phyloP scores from a whole-genome alignment of 108 stramenopile genomes.

The Chaetoceros muelleri region DNA sequence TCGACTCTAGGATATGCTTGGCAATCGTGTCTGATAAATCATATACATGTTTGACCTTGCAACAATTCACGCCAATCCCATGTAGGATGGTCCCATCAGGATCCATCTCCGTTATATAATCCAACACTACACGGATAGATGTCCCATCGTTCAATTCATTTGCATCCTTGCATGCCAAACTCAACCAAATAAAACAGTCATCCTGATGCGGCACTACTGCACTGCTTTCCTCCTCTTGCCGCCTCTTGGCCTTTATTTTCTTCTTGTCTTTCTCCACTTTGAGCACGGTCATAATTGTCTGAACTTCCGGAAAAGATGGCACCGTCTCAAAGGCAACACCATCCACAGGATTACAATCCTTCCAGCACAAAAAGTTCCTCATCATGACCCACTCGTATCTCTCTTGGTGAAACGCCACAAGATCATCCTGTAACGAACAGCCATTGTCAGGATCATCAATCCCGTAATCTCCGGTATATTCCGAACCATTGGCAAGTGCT shows the following conservation, averaged over 20 bases:
- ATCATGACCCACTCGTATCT: constrained; percentile 12
- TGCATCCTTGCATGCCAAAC: constrained; percentile 39
- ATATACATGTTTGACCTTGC: constrained; percentile 12
- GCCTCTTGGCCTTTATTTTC: no score
- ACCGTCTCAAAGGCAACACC: constrained; percentile 49
- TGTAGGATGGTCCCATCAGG: constrained; percentile 15
- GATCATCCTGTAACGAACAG: neutral
- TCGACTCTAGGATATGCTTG: neutral
- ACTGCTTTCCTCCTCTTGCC: neutral
- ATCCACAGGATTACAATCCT: constrained; percentile 24
- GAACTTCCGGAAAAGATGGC: constrained; percentile 26
- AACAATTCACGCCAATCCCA: constrained; percentile 48
- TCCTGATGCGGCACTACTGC: neutral
- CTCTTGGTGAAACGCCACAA: constrained; percentile 33
- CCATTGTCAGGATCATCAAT: constrained; percentile 4
- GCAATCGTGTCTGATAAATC: neutral
- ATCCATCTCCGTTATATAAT: constrained; percentile 18
- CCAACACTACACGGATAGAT: constrained; percentile 22
- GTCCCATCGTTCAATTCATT: constrained; percentile 41
- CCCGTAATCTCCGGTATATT: constrained; percentile 46
- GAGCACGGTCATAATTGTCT: constrained; percentile 8
- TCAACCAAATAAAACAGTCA: constrained; percentile 27
- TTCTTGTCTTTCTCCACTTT: neutral
- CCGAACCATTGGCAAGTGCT: constrained; percentile 3
- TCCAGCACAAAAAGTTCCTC: no score